Percentiles rank a stretch among this genome's conserved stretches.
Conservation (phyloP, 2,329 filamentous ascomycete genomes). For the Emergomyces pasteurianus region DNA sequence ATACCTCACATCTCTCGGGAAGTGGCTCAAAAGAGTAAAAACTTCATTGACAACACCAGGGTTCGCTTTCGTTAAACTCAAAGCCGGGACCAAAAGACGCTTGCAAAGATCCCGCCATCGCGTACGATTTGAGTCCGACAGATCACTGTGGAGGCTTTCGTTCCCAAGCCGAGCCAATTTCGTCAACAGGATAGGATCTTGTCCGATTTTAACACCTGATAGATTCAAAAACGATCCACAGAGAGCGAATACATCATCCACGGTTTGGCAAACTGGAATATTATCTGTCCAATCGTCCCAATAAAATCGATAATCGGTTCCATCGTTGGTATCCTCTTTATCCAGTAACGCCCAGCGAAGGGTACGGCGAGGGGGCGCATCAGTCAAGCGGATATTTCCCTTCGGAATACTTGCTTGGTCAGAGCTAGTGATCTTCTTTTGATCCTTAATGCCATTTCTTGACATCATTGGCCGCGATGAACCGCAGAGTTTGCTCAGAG, state of each 20-base stretch:
- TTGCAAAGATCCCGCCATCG: constrained; percentile 81
- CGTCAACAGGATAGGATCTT: constrained; percentile 62
- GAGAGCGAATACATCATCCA: constrained; percentile 82
- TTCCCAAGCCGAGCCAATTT: constrained; percentile 80
- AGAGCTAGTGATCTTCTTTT: constrained; percentile 38
- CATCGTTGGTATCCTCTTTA: constrained; percentile 60
- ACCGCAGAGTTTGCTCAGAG: constrained; percentile 62
- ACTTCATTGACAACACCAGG: constrained; percentile 75
- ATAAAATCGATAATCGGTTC: constrained; percentile 75
- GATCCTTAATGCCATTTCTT: constrained; percentile 33
- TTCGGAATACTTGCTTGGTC: constrained; percentile 60
- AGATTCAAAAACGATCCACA: constrained; percentile 75
- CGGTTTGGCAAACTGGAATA: constrained; percentile 75
- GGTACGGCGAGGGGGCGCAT: constrained; percentile 51
- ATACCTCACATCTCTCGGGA: constrained; percentile 65
- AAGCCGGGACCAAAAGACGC: constrained; percentile 70
- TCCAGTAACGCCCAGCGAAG: constrained; percentile 80
- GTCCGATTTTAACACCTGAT: constrained; percentile 79
- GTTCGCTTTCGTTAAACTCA: constrained; percentile 78
- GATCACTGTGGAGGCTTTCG: constrained; percentile 59
- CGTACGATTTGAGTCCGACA: constrained; percentile 54
- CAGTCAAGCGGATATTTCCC: constrained; percentile 52
- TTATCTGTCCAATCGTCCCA: constrained; percentile 97
- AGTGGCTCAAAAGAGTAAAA: constrained; percentile 70
- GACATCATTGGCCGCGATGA: constrained; percentile 37